Conservation (phyloP, 805 yeast genomes). For the Kluyveromyces starmeri region DNA sequence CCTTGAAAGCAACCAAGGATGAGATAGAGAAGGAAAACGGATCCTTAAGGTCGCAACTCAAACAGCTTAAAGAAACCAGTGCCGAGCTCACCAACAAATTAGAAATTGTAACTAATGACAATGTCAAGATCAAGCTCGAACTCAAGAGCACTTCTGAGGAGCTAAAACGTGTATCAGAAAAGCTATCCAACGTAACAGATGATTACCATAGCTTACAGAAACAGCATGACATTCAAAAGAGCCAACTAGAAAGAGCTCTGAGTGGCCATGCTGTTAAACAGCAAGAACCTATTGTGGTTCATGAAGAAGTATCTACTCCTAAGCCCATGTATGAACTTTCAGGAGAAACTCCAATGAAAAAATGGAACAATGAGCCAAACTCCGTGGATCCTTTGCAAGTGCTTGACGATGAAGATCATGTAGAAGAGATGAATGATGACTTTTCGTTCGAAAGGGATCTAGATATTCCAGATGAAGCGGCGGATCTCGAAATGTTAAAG, state of each 20-base stretch:
- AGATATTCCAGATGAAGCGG: conserved; percentile 24
- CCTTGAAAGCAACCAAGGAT: conserved; percentile 38
- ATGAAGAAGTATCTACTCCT: too few relatives aligned
- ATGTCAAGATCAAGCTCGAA: conserved; percentile 16
- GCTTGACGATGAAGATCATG: not conserved
- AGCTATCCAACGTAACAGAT: conserved; percentile 11
- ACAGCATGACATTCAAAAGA: conserved; percentile 22
- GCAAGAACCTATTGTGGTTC: not conserved
- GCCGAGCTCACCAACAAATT: conserved; percentile 2
- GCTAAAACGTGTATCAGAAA: conserved; percentile 28
- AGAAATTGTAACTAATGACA: conserved; percentile 17
- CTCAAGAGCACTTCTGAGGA: conserved; percentile 6
- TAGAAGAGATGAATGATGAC: not conserved
- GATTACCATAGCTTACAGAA: conserved; percentile 23
- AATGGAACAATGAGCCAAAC: not conserved
- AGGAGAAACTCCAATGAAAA: not conserved
- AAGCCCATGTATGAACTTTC: too few relatives aligned
- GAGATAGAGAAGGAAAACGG: conserved; percentile 26
- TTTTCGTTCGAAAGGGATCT: conserved; percentile 2
- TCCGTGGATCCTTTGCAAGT: not conserved
- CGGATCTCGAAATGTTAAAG: conserved; percentile 13
- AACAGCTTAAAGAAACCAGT: conserved; percentile 7
- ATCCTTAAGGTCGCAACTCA: conserved; percentile 9
- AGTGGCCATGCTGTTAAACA: conserved; percentile 1
- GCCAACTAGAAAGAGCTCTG: conserved; percentile 13